Percentiles rank a stretch among this genome's conserved stretches.
Conservation (phyloP, 805 yeast genomes). For the Wickerhamomyces canadensis region DNA sequence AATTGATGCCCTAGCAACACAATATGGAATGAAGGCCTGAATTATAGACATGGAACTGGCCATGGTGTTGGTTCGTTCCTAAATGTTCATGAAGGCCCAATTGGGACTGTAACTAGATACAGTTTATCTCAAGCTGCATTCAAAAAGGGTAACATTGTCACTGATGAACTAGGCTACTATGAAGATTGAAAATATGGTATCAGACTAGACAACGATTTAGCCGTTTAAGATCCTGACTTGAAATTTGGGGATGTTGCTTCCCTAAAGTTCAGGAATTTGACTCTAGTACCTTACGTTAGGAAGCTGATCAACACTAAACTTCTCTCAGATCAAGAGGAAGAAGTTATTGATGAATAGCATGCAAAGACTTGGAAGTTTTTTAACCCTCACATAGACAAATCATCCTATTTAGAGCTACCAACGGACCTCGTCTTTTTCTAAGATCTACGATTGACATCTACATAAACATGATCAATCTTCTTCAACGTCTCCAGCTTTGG, state of each 20-base stretch:
- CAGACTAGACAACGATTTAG: conserved; percentile 80
- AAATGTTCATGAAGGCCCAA: conserved; percentile 92
- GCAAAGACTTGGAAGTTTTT: conserved; percentile 46
- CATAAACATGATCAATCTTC: no score
- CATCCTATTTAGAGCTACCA: no score
- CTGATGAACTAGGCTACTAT: conserved; percentile 95
- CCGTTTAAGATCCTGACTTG: conserved; percentile 38
- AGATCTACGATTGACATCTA: no score
- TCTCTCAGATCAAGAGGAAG: conserved; percentile 55
- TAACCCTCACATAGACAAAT: conserved; percentile 46
- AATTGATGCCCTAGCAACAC: conserved; percentile 80
- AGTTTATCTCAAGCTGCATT: conserved; percentile 46
- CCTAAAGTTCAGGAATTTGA: conserved; percentile 75
- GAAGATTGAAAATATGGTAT: conserved; percentile 87
- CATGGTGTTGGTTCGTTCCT: conserved; percentile 95
- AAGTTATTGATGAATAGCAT: conserved; percentile 70
- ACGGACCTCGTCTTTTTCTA: no score
- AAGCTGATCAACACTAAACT: conserved; percentile 59
- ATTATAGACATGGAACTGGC: conserved; percentile 93
- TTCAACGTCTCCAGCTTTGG: no score
- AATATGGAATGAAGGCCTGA: conserved; percentile 77
- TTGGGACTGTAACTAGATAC: conserved; percentile 62
- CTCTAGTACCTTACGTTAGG: conserved; percentile 79
- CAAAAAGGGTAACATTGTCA: conserved; percentile 65
- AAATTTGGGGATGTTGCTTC: conserved; percentile 53